Evolutionary conservation across 1,284 basidiomycete genomes (phyloP), one percentile per base, ranked within the genome.

Genomic region (Leccinum cinnamomeum): DNA sequence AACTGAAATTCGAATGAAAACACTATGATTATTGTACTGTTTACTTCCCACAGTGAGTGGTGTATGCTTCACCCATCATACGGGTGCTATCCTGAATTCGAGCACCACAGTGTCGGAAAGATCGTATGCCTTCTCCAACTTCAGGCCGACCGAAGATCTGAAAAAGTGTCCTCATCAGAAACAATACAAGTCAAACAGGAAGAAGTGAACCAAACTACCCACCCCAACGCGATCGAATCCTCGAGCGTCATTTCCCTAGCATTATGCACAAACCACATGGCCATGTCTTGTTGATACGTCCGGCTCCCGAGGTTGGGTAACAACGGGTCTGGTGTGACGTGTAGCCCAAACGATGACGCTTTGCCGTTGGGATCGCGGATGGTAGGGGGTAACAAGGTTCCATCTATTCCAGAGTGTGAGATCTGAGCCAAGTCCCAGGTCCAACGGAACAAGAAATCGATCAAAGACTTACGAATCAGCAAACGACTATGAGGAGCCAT

Each of bases 281-380:
- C 64, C 50, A 76, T 4, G 53, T 77, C 74, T 37, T 65, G 68
- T 50, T 73, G 64, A 59, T 75, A 76, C 57, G 64, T 61, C 0
- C 75, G 69, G 11, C 64, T 61, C 7, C 70, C 74, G 53, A 76
- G 71, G 65, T 73, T 75, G 7, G 70, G 63, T 20, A 76, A 53
- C 62, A 75, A 48, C 16, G 72, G 74, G 46, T 70, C 68, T 0
- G 75, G 74, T 4, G 72, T 69, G 28, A 64, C 51, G 16, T 68
- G 68, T 25, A 44, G 53, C 3, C 67, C 65, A 14, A 51, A 62
- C 10, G 61, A 62, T 5, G 25, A 5, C 0, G 53, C 5, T n/a
- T 64, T 58, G 2, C 33, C 30, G 23, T 59, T 46, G 3, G 58
- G 28, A 33, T 64, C 58, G n/a, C 37, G 57, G 35, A 58, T 51